A percentile compares a stretch with the other conserved stretches of the same genome.
These are phyloP conservation scores for Pichia membranifaciens DNA, from an alignment of 805 yeast species.

Conservation along the genomic window DNA sequence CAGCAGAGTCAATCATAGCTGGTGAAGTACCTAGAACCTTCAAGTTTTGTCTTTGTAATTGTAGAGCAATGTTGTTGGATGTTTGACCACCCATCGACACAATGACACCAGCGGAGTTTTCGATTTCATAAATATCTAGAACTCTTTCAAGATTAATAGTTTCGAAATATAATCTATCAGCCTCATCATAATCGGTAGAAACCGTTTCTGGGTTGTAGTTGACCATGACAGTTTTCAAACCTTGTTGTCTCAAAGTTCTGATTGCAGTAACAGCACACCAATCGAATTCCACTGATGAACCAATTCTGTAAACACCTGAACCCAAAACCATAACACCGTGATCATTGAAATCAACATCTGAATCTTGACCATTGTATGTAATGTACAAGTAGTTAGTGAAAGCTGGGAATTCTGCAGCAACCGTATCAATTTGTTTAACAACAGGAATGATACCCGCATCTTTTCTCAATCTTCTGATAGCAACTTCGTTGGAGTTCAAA, in stretches of 20 bases:
- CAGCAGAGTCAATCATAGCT: slow-evolving; percentile 97
- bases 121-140: slow-evolving; percentile 89
- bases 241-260: slow-evolving; percentile 82
- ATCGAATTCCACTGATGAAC: slow-evolving; percentile 97
- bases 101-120: slow-evolving; percentile 84
- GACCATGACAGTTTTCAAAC: slow-evolving; percentile 89
- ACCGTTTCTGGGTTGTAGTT: slow-evolving; percentile 99
- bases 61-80: slow-evolving; percentile 91
- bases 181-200: slow-evolving; percentile 98
- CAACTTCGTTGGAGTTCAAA: slow-evolving; percentile 84
- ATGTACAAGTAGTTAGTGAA: slow-evolving; percentile 88
- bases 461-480: slow-evolving; percentile 81
- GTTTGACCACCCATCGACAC: slow-evolving; percentile 99
- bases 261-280: slow-evolving; percentile 99
- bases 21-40: slow-evolving; percentile 96
- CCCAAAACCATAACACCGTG: slow-evolving; percentile 94
- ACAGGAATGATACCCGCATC: slow-evolving; percentile 84
- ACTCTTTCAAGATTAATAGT: slow-evolving; percentile 92
- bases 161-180: slow-evolving; percentile 93
- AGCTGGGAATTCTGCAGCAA: slow-evolving; percentile 99
- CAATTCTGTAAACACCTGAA: slow-evolving; percentile 97
- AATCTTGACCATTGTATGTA: slow-evolving; percentile 87
- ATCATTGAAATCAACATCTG: slow-evolving; percentile 84
- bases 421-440: slow-evolving; percentile 96
- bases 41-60: slow-evolving; percentile 88